Base-by-base conservation (phyloP, 495 filamentous ascomycete species). In the Pseudoneurospora amorphoporcata region DNA sequence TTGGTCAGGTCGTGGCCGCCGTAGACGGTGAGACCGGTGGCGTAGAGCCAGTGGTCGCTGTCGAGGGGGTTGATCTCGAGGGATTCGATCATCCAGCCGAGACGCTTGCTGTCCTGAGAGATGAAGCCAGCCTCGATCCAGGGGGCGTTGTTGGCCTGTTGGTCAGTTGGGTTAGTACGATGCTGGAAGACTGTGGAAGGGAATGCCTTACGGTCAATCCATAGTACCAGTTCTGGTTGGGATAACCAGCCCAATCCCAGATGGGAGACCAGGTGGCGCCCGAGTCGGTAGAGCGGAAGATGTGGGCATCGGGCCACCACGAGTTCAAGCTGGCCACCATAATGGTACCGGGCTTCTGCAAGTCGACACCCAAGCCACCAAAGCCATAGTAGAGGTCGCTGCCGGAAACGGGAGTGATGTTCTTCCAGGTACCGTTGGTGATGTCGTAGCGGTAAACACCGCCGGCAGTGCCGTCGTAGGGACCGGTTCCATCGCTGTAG, bases 71-170 rank as follows among this genome's bases (percentile, higher is more conserved):
- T 82, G 69, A 90, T 90, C 16, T 85, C 84, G 23, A 90, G 80
- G 0, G 87, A 82, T 69, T 90, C 88, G 39, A 90, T 87, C 88
- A 89, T 89, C 88, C 88, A 90, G 43, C 88, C 88, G 32, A 90
- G 80, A 40, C 82, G 82, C 77, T 86, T 86, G 19, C 76, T 83
- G 72, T 85, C 84, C 12, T 78, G 75, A 17, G 82, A 81, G 37
- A 85, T 71, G 71, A 84, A 85, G 39, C 81, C 85, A 40, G 80
- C 75, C 75, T 83, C 81, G 76, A 84, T 82, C 86, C 86, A 87
- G 39, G 84, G 85, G 14, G 81, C 86, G 69, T 80, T 84, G 39
- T 79, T 77, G 68, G 81, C 81, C 72, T 76, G 72, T 9, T 2
- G 29, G 72, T 70, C 10, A 74, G 69, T n/a, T 73, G 73, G 73